phyloP scores from a whole-genome alignment of 352 stramenopile species.

The Hyaloperonospora brassicae region DNA sequence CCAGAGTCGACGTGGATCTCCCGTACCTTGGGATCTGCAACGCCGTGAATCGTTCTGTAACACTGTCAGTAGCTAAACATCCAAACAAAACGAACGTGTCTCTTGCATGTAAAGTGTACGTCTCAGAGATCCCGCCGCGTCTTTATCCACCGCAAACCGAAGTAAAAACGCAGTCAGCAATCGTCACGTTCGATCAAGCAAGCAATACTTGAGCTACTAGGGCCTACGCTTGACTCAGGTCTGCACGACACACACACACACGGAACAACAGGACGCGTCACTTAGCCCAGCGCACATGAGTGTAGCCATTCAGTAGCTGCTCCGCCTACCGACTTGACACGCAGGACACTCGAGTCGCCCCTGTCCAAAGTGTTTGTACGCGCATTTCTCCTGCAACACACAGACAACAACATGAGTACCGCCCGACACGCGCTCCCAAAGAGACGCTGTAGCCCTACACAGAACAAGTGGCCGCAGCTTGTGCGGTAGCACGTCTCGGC shows the following conservation, averaged over 20 bases:
- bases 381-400: conserved; percentile 67
- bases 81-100: not conserved
- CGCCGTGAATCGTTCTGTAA: conserved; percentile 56
- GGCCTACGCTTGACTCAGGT: conserved; percentile 47
- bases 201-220: not conserved
- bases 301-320: not conserved
- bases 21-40: conserved; percentile 51
- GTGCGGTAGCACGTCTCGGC: conserved; percentile 77
- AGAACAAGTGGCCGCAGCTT: conserved; percentile 70
- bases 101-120: conserved; percentile 25
- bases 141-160: conserved; percentile 11
- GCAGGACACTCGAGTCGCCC: conserved; percentile 55
- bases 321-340: conserved; percentile 37
- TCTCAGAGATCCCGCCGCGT: conserved; percentile 53
- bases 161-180: conserved; percentile 1
- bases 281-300: not conserved
- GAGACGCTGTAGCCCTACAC: conserved; percentile 18
- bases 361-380: conserved; percentile 72
- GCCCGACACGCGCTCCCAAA: not conserved
- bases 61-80: conserved; percentile 2
- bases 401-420: not conserved
- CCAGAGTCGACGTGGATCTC: not conserved
- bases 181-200: not conserved
- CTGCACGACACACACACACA: conserved; percentile 14
- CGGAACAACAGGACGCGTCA: not conserved